phyloP scores from a whole-genome alignment of 169 alveolate species.

The Neospora caninum region DNA sequence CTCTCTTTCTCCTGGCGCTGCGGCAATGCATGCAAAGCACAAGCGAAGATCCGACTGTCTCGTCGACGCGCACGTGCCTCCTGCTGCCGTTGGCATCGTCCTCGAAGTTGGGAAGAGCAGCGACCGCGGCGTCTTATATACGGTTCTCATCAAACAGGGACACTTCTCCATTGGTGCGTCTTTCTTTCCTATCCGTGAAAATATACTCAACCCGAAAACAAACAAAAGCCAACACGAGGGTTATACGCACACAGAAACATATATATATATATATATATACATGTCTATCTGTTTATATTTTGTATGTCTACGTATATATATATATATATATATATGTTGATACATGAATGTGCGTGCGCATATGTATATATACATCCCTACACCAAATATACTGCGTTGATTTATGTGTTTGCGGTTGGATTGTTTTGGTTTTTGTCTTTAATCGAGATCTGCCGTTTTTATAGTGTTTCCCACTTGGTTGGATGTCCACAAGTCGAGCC shows the following conservation, averaged over 20 bases:
- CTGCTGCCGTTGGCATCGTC: constrained; percentile 22
- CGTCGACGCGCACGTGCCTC: constrained; percentile 27
- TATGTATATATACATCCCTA: neutral
- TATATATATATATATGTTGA: neutral
- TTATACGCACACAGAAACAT: neutral
- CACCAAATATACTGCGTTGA: neutral
- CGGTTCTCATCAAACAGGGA: constrained; percentile 42
- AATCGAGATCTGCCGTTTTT: too few relatives aligned
- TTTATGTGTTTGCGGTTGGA: neutral
- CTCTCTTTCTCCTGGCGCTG: constrained; percentile 32
- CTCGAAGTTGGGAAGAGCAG: constrained; percentile 20
- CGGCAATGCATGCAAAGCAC: neutral
- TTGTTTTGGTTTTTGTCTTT: too few relatives aligned
- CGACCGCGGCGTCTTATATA: constrained; percentile 44
- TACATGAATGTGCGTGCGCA: neutral
- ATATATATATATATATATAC: neutral
- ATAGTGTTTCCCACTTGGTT: too few relatives aligned
- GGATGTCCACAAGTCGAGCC: too few relatives aligned
- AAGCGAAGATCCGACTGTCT: constrained; percentile 35
- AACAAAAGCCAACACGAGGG: neutral
- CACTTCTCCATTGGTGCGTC: constrained; percentile 1
- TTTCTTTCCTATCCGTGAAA: neutral
- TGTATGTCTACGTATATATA: neutral
- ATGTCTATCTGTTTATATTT: neutral
- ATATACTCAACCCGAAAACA: neutral